A percentile compares a stretch with the other conserved stretches of the same genome.
Conservation (phyloP, 805 yeast species). For the Candida pseudofarinosa region DNA sequence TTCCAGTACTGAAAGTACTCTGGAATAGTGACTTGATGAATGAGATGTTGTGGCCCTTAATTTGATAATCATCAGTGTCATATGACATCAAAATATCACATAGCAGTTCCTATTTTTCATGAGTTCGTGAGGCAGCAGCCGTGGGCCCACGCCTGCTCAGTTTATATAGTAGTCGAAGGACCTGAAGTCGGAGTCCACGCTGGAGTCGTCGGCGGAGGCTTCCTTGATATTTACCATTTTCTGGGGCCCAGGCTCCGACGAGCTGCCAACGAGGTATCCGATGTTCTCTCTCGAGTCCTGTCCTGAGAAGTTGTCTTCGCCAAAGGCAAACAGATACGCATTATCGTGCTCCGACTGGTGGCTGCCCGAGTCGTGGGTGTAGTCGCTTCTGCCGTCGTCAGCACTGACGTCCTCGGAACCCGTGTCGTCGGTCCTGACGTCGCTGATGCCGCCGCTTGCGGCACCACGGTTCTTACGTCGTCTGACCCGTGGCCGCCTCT, state of each 20-base stretch:
- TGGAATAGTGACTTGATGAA: too few relatives aligned
- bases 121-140: too few relatives aligned
- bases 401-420: neutral
- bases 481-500: conserved; percentile 9
- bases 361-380: neutral
- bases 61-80: too few relatives aligned
- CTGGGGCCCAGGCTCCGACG: neutral
- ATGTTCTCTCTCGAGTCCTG: conserved; percentile 2
- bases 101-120: too few relatives aligned
- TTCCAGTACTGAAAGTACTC: too few relatives aligned
- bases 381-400: neutral
- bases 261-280: conserved; percentile 5
- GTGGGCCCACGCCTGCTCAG: too few relatives aligned
- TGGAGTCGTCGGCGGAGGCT: neutral
- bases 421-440: neutral
- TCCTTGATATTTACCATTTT: neutral
- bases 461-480: conserved; percentile 2
- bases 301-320: neutral
- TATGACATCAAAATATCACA: too few relatives aligned
- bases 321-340: neutral
- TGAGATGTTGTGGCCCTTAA: too few relatives aligned
- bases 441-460: neutral
- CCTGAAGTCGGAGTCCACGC: neutral
- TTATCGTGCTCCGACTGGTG: neutral
- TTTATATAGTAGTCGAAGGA: neutral